These are phyloP conservation scores for Ogataea trehaloabstinens DNA, from an alignment of 805 yeast species.

Conservation along the genomic window DNA sequence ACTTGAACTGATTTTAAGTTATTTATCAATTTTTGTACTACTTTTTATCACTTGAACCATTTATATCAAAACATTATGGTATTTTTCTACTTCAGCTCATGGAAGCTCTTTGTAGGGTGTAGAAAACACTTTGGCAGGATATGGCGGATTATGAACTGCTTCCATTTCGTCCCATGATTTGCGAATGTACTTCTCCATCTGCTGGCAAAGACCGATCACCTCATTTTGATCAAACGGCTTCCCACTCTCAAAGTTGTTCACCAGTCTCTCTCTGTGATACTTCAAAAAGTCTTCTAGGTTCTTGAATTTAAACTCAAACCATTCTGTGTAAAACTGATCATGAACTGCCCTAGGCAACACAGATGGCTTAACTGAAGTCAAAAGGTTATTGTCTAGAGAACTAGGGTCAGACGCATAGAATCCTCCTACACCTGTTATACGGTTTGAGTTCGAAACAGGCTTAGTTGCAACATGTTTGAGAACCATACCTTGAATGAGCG, in stretches of 20 bases:
- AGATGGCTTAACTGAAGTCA: constrained; percentile 32
- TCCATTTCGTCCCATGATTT: constrained; percentile 35
- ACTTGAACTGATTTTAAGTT: no score
- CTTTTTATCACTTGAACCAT: background rate
- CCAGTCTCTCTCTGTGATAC: constrained; percentile 19
- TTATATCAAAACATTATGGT: no score
- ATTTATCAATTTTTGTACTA: background rate
- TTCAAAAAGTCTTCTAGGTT: constrained; percentile 27
- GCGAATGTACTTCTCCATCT: constrained; percentile 28
- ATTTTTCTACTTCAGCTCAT: background rate
- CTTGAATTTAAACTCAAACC: constrained; percentile 32
- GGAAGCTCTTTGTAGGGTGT: constrained; percentile 24
- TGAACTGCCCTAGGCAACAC: constrained; percentile 32
- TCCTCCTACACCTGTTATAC: constrained; percentile 33
- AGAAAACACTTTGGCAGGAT: constrained; percentile 25
- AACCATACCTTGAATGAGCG: constrained; percentile 46
- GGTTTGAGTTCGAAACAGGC: constrained; percentile 36
- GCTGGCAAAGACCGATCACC: constrained; percentile 26
- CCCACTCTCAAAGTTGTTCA: constrained; percentile 16
- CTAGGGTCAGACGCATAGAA: constrained; percentile 28
- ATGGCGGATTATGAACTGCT: constrained; percentile 25
- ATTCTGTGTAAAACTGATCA: constrained; percentile 33
- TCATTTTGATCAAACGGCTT: constrained; percentile 30
- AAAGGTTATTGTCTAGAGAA: constrained; percentile 29
- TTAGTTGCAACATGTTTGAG: constrained; percentile 47